These are phyloP conservation scores for Bruguiera hainesii DNA, from an alignment of 441 rosid genomes.

Conservation along the genomic window DNA sequence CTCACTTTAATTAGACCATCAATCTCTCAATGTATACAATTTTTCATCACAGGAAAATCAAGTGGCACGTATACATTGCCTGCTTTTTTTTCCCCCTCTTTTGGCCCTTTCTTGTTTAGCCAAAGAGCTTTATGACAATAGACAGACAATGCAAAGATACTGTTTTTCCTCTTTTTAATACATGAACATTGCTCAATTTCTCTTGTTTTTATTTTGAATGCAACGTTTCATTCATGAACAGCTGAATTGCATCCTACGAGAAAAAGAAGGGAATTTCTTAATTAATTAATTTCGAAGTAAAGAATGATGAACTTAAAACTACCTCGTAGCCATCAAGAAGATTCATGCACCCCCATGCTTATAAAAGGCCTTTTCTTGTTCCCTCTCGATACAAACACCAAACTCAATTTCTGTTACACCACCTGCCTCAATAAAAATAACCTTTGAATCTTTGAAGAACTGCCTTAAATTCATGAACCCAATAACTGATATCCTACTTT, in stretches of 20 bases:
- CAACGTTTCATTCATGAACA: too few species aligned
- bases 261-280: not conserved
- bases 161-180: too few species aligned
- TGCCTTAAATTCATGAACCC: constrained; percentile 35
- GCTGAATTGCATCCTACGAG: not conserved
- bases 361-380: constrained; percentile 27
- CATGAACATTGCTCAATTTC: not conserved
- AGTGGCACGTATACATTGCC: not conserved
- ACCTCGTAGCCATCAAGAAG: too few species aligned
- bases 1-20: not conserved
- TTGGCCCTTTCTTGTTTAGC: constrained; percentile 1
- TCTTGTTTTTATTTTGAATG: too few species aligned
- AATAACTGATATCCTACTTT: constrained; percentile 34
- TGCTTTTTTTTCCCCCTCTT: not conserved
- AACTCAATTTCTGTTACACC: constrained; percentile 35
- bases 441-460: constrained; percentile 25
- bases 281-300: not conserved
- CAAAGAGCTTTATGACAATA: constrained; percentile 4
- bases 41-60: not conserved
- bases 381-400: constrained; percentile 21
- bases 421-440: constrained; percentile 22
- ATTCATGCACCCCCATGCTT: constrained; percentile 22
- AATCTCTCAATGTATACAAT: not conserved
- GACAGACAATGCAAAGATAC: too few species aligned
- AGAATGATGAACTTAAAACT: too few species aligned